Evolutionary conservation across 1,139 yeast species (phyloP), one percentile per base, ranked within the genome.

Genomic region (Candida freyschussii): DNA sequence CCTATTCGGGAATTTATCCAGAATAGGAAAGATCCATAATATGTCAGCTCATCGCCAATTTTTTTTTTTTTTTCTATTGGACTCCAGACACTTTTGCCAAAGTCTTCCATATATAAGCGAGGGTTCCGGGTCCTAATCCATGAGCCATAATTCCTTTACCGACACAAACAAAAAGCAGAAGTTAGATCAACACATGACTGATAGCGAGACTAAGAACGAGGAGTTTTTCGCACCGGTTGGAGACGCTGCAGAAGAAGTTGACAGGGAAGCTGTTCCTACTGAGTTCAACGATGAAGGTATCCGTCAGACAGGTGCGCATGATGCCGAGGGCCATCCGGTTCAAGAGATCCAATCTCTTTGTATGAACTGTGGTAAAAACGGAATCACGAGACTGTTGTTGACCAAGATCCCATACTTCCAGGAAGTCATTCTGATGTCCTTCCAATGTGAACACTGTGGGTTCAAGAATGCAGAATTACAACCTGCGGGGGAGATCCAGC

Each of bases 321-420:
- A 85, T 56, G 80, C 83, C n/a, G 79, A 76, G 55, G 96, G 96
- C n/a, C 94, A 86, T 49, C 95, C 96, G 6, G 95, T 91, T 13
- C 96, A 87, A 59, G 97, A 91, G 57, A 75, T 93, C 44, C 93
- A 89, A 56, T 86, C 96, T 13, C 64, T 89, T 33, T 93, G 99
- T 65, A 89, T 93, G 95, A 85, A 86, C 64, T 93, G 99, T 60
- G 86, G 80, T 46, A 65, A 89, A 48, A 71, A 77, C 39, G 99
- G 99, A 40, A 67, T 68, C 31, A 91, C 98, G 12, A 67, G 94
- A 48, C 58, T 93, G 58, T 67, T 93, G 33, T 67, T 93, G 52
- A 91, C 99, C 12, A 69, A 78, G 40, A 93, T 93, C 48, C 99
- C 99, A 10, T 87, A 67, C 52, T 93, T 93, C 64, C 69, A 91